Conservation (phyloP, 225 moss, liverwort and hornwort species). For the Physcomitrellopsis africana region DNA sequence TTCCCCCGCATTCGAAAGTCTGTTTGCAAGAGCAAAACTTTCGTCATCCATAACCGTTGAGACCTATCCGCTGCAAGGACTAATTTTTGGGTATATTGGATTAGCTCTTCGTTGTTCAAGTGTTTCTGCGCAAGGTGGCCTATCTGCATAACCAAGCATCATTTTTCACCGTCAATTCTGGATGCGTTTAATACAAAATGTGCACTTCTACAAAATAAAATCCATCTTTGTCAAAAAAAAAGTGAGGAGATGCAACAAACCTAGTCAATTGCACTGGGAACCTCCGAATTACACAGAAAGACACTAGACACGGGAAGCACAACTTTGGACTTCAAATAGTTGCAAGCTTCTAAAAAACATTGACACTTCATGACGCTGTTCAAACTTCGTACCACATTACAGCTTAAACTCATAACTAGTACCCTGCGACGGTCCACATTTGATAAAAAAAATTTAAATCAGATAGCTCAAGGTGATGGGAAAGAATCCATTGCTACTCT, state of each 20-base stretch:
- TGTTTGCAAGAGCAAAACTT: slow-evolving; percentile 31
- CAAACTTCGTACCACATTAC: neutral
- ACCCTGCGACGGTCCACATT: neutral
- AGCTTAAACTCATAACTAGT: neutral
- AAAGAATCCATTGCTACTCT: too few species aligned
- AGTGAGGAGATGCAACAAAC: too few species aligned
- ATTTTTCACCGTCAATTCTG: slow-evolving; percentile 16
- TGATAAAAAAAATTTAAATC: too few species aligned
- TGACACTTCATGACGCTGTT: neutral
- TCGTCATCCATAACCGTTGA: slow-evolving; percentile 48
- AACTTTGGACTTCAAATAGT: neutral
- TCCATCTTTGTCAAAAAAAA: too few species aligned
- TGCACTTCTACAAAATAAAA: neutral
- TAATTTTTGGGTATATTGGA: neutral
- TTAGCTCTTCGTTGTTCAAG: neutral
- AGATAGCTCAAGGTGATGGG: too few species aligned
- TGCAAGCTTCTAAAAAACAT: neutral
- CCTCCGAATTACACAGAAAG: too few species aligned
- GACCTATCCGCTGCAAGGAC: neutral
- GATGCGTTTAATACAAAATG: neutral
- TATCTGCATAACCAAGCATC: slow-evolving; percentile 17
- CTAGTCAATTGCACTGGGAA: too few species aligned
- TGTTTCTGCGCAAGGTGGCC: neutral
- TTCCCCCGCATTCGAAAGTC: slow-evolving; percentile 38
- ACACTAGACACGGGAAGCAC: too few species aligned